phyloP scores from a whole-genome alignment of 495 filamentous ascomycete genomes.

The Friedmanniomyces endolithicus region DNA sequence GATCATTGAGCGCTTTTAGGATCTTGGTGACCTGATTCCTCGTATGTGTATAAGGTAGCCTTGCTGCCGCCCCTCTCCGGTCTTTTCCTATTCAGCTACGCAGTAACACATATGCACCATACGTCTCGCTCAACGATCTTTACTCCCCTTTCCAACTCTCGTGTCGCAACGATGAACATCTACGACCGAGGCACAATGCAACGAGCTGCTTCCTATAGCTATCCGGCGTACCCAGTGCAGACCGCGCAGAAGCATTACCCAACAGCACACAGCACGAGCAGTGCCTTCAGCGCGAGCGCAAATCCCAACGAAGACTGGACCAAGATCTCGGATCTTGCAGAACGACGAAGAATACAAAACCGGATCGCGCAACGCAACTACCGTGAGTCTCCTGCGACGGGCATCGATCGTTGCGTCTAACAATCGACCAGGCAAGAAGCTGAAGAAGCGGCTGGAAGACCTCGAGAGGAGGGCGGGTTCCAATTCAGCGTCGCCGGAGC shows the following conservation, averaged over 20 bases:
- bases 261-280: slow-evolving; percentile 49
- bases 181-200: slow-evolving; percentile 18
- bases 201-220: slow-evolving; percentile 12
- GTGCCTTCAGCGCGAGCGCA: slow-evolving; percentile 90
- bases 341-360: slow-evolving; percentile 91
- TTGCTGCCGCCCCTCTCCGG: not conserved
- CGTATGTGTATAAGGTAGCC: slow-evolving; percentile 5
- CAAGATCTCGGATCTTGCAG: slow-evolving; percentile 94
- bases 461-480: slow-evolving; percentile 85
- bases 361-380: slow-evolving; percentile 97
- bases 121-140: too few species aligned
- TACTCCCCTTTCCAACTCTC: not conserved
- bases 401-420: not conserved
- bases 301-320: slow-evolving; percentile 99
- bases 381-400: slow-evolving; percentile 50
- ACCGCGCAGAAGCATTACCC: slow-evolving; percentile 13
- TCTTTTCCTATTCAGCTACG: not conserved
- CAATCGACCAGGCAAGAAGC: slow-evolving; percentile 70
- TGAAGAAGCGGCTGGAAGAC: slow-evolving; percentile 94
- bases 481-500: slow-evolving; percentile 60
- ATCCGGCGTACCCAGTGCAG: slow-evolving; percentile 4
- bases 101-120: not conserved
- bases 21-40: not conserved
- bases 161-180: not conserved
- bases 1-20: not conserved